Evolutionary conservation across 176 grass and related monocot genomes (phyloP).

Genomic region (Lolium rigidum): DNA sequence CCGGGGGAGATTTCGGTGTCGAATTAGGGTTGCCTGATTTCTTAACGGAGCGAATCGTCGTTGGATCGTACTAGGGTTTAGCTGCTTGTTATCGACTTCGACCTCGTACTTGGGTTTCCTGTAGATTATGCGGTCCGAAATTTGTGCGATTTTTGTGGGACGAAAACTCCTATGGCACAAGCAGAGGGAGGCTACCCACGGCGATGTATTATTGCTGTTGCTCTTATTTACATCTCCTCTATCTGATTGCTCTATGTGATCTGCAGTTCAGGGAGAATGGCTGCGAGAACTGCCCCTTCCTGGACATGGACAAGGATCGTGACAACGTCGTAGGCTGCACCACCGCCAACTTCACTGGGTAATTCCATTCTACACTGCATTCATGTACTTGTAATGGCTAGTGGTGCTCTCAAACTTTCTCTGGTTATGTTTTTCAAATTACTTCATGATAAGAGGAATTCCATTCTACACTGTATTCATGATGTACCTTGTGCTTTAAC

Average conservation of each 20-base stretch:
- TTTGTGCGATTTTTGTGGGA: background rate
- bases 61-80: constrained; percentile 31
- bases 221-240: background rate
- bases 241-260: constrained; percentile 3
- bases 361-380: background rate
- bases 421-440: background rate
- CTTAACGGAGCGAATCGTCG: background rate
- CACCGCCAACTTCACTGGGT: constrained; percentile 95
- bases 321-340: constrained; percentile 91
- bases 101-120: background rate
- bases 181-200: background rate
- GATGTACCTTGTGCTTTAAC: background rate
- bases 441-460: background rate
- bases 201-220: background rate
- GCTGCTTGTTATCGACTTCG: background rate
- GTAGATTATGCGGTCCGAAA: background rate
- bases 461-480: too few species aligned
- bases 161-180: background rate
- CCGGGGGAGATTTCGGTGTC: background rate
- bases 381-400: background rate
- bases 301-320: constrained; percentile 92
- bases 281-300: constrained; percentile 94
- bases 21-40: background rate
- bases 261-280: constrained; percentile 88
- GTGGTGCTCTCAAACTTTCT: background rate